Evolutionary conservation across 768 basidiomycete genomes (phyloP), one percentile per base, ranked within the genome.

Genomic region (Sporobolomyces pararoseus): DNA sequence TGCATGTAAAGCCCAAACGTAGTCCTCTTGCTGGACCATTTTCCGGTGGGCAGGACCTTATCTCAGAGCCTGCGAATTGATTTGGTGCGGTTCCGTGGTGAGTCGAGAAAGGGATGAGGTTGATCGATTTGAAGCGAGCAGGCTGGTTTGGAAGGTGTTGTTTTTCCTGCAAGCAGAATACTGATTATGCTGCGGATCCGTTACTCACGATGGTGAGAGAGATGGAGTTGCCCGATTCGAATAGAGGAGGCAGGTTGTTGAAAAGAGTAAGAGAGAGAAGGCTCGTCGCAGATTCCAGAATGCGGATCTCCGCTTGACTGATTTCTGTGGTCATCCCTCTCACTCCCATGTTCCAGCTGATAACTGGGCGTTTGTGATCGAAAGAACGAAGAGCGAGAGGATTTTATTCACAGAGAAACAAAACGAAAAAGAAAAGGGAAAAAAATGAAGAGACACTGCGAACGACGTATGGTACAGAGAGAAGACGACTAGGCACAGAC

Each of bases 1-100:
- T 75, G 89, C 88, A 78, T 95, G 91, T 0, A 71, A 54, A 0
- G 70, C 65, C 23, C 25, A 66, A 10, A 71, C 35, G 27, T 50
- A 25, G 54, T 66, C 65, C 29, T 29, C 39, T 42, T 17, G 39
- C 17, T 42, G 9, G 17, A 17, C 39, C 39, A 42, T 42, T 17
- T 17, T 42, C 39, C 39, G 9, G 17, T 9, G 39, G n/a, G n/a
- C n/a, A n/a, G n/a, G n/a, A n/a, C n/a, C 39, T 42, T 42, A 42
- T 9, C 17, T 42, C 39, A 17, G 9, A 42, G n/a, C n/a, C 39
- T 42, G 39, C 17, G 9, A 9, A 42, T 54, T 51, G 53, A 4
- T 10, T n/a, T 32, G 16, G 21, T 51, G 25, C 29, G 50, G 7
- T 7, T n/a, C 50, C 21, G 46, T 47, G 39, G 17, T 47, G 39